Percentiles rank a stretch among this genome's conserved stretches.
These are phyloP conservation scores for Blastocystis sp. DNA, from an alignment of 352 stramenopile species.

Conservation along the genomic window DNA sequence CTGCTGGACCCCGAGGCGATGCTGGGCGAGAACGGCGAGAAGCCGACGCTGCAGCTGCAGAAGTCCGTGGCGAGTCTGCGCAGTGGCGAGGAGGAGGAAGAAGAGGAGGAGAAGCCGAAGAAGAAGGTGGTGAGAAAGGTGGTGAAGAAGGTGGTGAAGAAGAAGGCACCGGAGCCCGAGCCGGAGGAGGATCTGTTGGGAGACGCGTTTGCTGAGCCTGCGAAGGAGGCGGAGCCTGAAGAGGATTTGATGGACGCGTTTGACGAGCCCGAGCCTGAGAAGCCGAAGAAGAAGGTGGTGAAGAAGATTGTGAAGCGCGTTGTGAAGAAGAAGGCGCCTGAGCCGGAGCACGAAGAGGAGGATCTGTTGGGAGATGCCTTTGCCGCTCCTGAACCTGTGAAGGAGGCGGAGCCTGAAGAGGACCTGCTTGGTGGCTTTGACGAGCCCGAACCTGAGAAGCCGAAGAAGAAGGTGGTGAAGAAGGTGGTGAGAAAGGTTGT, in stretches of 20 bases:
- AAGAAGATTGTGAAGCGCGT: conserved; percentile 64
- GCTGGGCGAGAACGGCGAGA: conserved; percentile 35
- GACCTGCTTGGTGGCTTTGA: conserved; percentile 1
- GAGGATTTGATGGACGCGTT: conserved; percentile 16
- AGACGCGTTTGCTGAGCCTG: conserved; percentile 5
- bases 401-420: conserved; percentile 16
- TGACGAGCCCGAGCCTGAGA: conserved; percentile 10
- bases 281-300: conserved; percentile 68
- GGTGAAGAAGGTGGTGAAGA: conserved; percentile 59
- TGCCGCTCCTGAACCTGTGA: neutral
- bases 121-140: conserved; percentile 51
- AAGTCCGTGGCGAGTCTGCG: conserved; percentile 38
- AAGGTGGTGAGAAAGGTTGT: conserved; percentile 58
- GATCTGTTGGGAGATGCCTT: conserved; percentile 1
- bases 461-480: conserved; percentile 62
- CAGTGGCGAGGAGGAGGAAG: neutral
- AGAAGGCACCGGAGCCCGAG: conserved; percentile 4
- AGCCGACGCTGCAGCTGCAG: conserved; percentile 15
- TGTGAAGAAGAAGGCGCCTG: conserved; percentile 65
- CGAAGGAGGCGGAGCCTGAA: conserved; percentile 27
- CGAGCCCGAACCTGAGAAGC: conserved; percentile 30
- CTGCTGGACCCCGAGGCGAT: conserved; percentile 43
- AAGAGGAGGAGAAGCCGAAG: conserved; percentile 59
- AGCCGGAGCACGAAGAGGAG: conserved; percentile 46
- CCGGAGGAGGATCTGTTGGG: neutral